These are phyloP conservation scores for Ceratocystis cubensis DNA, from an alignment of 2,329 filamentous ascomycete species.

Conservation along the genomic window DNA sequence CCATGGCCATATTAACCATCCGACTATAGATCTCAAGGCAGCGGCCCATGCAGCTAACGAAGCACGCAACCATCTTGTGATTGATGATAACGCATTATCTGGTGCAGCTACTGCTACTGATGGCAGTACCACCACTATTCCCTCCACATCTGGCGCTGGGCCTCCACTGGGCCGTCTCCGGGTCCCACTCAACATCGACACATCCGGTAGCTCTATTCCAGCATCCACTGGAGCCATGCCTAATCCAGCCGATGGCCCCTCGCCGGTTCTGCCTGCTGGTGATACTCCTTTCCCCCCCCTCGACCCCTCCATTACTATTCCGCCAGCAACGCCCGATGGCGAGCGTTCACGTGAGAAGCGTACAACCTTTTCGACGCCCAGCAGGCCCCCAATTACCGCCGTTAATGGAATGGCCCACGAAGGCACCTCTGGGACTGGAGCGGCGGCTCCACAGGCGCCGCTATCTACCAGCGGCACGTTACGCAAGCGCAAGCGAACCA, in stretches of 20 bases:
- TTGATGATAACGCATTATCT: slow-evolving; percentile 3
- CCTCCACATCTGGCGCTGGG: slow-evolving; percentile 3
- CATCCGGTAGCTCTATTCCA: slow-evolving; percentile 19
- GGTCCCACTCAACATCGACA: slow-evolving; percentile 25
- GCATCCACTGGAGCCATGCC: background rate
- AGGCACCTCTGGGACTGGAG: background rate
- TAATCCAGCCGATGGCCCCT: slow-evolving; percentile 28
- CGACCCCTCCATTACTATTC: slow-evolving; percentile 28
- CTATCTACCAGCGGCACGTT: slow-evolving; percentile 33
- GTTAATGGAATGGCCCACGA: background rate
- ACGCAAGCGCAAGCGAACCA: slow-evolving; percentile 52
- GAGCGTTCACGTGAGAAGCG: slow-evolving; percentile 33
- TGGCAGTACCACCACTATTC: background rate
- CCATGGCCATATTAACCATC: slow-evolving; percentile 28
- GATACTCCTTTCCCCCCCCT: slow-evolving; percentile 38
- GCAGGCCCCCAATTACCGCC: slow-evolving; percentile 34
- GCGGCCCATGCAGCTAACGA: slow-evolving; percentile 24
- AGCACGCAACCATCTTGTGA: slow-evolving; percentile 26
- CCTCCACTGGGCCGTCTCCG: slow-evolving; percentile 7
- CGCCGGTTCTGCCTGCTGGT: slow-evolving; percentile 33
- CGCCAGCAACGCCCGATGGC: slow-evolving; percentile 15
- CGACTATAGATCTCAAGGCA: slow-evolving; percentile 21
- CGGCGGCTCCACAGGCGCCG: background rate
- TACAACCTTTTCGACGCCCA: slow-evolving; percentile 43
- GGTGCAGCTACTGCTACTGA: background rate